These are phyloP conservation scores for Lipomyces orientalis DNA, from an alignment of 805 yeast species.

Conservation along the genomic window DNA sequence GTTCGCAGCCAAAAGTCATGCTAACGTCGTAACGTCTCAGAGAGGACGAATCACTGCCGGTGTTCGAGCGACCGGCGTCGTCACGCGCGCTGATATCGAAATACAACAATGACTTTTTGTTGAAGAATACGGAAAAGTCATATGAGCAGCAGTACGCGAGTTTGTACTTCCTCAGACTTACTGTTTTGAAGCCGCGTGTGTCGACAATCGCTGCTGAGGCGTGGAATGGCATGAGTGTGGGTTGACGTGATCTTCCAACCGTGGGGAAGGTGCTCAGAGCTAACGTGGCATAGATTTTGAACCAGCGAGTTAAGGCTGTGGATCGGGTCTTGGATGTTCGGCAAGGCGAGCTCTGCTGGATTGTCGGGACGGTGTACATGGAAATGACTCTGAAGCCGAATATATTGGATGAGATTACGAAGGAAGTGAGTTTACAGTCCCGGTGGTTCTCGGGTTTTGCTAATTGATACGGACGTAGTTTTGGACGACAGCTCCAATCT, in stretches of 20 bases:
- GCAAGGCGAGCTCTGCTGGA: constrained; percentile 72
- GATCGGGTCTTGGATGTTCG: constrained; percentile 66
- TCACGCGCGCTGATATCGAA: constrained; percentile 10
- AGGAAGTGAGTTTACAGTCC: constrained; percentile 36
- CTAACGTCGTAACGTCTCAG: background rate
- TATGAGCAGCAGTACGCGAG: constrained; percentile 64
- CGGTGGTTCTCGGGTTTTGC: background rate
- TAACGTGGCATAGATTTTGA: constrained; percentile 46
- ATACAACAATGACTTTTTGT: constrained; percentile 18
- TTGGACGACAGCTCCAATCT: constrained; percentile 50
- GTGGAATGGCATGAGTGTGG: constrained; percentile 61
- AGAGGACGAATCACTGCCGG: constrained; percentile 8
- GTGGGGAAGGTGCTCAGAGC: background rate
- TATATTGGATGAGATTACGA: constrained; percentile 78
- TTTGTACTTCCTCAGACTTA: constrained; percentile 61
- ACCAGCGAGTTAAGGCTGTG: constrained; percentile 51
- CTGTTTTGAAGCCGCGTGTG: constrained; percentile 54
- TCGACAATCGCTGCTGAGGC: constrained; percentile 53
- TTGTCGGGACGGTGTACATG: constrained; percentile 82
- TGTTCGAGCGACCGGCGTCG: constrained; percentile 8
- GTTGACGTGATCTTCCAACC: constrained; percentile 11
- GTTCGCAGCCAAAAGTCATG: background rate
- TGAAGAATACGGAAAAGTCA: constrained; percentile 42
- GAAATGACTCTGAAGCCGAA: constrained; percentile 87
- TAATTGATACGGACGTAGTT: constrained; percentile 35